phyloP scores from a whole-genome alignment of 345 rosid genomes.

The Litchi chinensis region DNA sequence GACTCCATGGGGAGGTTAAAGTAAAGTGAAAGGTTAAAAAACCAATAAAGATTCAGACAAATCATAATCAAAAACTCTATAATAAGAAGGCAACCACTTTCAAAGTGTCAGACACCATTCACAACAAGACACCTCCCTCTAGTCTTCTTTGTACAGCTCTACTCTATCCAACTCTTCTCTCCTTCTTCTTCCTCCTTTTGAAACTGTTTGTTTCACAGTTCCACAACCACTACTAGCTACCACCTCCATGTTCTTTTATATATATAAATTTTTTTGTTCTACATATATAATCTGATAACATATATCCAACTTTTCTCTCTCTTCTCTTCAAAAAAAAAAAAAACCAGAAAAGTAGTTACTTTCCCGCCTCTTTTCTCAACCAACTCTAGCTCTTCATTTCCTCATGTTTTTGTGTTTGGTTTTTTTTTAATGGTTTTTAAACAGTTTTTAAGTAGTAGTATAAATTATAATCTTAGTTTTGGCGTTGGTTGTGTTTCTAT shows the following conservation, averaged over 20 bases:
- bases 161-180: conserved; percentile 11
- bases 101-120: not conserved
- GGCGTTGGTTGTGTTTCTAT: conserved; percentile 11
- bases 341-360: not conserved
- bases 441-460: not conserved
- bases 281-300: not conserved
- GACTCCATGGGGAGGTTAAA: not conserved
- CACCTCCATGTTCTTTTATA: not conserved
- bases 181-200: not conserved
- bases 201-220: conserved; percentile 16
- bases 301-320: not conserved
- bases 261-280: not conserved
- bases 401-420: conserved; percentile 1
- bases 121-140: conserved; percentile 16
- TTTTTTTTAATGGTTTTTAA: not conserved
- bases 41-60: not conserved
- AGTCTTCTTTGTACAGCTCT: not conserved
- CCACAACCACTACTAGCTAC: not conserved
- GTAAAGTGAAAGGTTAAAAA: not conserved
- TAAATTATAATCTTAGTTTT: conserved; percentile 19
- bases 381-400: conserved; percentile 17
- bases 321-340: not conserved
- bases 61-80: not conserved
- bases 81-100: not conserved
- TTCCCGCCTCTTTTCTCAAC: conserved; percentile 22